A percentile compares a stretch with the other conserved stretches of the same genome.
phyloP scores from a whole-genome alignment of 2,329 filamentous ascomycete genomes.

The Pestalotiopsis sp. region DNA sequence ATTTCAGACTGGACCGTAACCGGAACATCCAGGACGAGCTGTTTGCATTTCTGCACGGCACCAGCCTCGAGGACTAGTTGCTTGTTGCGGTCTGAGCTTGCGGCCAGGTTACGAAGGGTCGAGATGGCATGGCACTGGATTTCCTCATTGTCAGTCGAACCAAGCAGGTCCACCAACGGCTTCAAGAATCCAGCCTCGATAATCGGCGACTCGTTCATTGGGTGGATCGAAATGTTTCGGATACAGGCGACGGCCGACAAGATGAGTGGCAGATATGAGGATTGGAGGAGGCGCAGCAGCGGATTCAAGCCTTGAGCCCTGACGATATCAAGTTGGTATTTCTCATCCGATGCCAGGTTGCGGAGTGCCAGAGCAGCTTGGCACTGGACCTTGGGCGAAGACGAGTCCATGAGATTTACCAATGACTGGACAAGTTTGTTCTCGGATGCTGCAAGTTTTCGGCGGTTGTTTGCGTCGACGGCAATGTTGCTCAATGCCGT shows the following conservation, averaged over 20 bases:
- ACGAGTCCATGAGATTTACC: conserved; percentile 96
- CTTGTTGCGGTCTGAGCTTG: conserved; percentile 97
- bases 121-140: conserved; percentile 99
- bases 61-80: conserved; percentile 95
- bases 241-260: conserved; percentile 97
- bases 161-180: conserved; percentile 89
- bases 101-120: conserved; percentile 90
- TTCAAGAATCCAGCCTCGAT: conserved; percentile 97
- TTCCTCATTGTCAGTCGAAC: conserved; percentile 96
- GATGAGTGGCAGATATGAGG: conserved; percentile 92
- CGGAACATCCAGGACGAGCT: conserved; percentile 89
- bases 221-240: conserved; percentile 98
- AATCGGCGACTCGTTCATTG: conserved; percentile 95
- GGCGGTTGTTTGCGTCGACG: conserved; percentile 87
- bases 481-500: conserved; percentile 98
- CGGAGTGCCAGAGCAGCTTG: conserved; percentile 92
- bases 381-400: conserved; percentile 96
- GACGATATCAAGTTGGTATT: conserved; percentile 98
- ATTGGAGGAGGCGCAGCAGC: conserved; percentile 87
- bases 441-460: conserved; percentile 88
- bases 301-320: conserved; percentile 83
- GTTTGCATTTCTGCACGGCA: conserved; percentile 97
- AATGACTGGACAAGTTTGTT: conserved; percentile 89
- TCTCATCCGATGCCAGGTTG: conserved; percentile 96
- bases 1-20: conserved; percentile 97